phyloP scores from a whole-genome alignment of 768 basidiomycete genomes.

The Leccinum aurantiacum region DNA sequence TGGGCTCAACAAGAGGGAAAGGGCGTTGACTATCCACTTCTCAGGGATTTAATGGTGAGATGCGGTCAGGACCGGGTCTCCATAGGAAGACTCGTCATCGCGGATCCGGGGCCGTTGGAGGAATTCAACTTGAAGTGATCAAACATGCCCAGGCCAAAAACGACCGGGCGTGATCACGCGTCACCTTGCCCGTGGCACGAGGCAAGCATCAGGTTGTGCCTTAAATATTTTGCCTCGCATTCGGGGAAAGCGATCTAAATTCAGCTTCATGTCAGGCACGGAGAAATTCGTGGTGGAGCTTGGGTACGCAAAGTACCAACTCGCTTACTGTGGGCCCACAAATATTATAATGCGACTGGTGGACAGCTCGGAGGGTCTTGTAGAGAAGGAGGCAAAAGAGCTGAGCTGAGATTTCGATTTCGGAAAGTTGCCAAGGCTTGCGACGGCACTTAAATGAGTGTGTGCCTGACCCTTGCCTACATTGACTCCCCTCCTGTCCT shows the following conservation, averaged over 20 bases:
- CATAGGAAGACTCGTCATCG: neutral
- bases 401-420: neutral
- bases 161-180: slow-evolving; percentile 1
- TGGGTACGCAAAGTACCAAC: slow-evolving; percentile 7
- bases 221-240: slow-evolving; percentile 1
- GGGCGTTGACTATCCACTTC: neutral
- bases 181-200: neutral
- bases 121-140: neutral
- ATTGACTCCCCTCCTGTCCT: slow-evolving; percentile 6
- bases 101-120: neutral
- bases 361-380: neutral
- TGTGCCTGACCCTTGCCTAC: slow-evolving; percentile 20
- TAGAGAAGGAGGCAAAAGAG: neutral
- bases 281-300: slow-evolving; percentile 8
- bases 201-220: slow-evolving; percentile 4
- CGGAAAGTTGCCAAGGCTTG: neutral
- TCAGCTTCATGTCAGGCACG: slow-evolving; percentile 12
- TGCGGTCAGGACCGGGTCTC: neutral
- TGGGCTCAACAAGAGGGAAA: neutral
- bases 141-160: slow-evolving; percentile 4
- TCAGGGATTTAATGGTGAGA: neutral
- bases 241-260: slow-evolving; percentile 4
- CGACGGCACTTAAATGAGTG: slow-evolving; percentile 17
- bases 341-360: neutral
- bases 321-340: neutral